phyloP scores from a whole-genome alignment of 441 rosid species.

The Raphanus hybrid region DNA sequence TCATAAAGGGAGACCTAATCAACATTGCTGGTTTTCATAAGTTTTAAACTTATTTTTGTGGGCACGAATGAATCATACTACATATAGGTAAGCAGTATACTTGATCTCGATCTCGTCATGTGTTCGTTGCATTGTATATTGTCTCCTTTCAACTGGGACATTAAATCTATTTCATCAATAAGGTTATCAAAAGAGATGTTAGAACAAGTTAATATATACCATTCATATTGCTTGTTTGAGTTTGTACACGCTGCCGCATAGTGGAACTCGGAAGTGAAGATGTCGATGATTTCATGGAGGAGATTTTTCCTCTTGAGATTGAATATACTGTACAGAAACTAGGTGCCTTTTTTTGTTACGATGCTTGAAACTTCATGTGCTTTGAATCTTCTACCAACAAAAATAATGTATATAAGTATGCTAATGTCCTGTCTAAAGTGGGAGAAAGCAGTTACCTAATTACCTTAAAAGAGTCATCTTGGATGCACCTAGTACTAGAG shows the following conservation, averaged over 20 bases:
- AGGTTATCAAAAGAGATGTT: not conserved
- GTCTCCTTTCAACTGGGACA: conserved; percentile 39
- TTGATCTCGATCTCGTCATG: conserved; percentile 58
- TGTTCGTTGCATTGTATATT: conserved; percentile 22
- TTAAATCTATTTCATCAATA: not conserved
- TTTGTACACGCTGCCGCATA: conserved; percentile 9
- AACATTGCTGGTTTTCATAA: conserved; percentile 3
- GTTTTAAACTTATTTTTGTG: not conserved
- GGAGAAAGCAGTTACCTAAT: no score
- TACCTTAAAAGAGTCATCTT: conserved; percentile 56
- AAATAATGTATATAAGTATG: no score
- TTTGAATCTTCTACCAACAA: conserved; percentile 50
- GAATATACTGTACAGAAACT: conserved; percentile 76
- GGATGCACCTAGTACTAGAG: conserved; percentile 68
- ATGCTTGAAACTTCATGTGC: conserved; percentile 58
- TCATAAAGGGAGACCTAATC: conserved; percentile 65
- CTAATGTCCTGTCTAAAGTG: no score
- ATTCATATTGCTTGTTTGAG: conserved; percentile 25
- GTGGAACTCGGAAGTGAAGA: conserved; percentile 43
- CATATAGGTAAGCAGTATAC: conserved; percentile 43
- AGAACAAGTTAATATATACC: conserved; percentile 12
- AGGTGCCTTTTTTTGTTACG: conserved; percentile 65
- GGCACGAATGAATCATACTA: conserved; percentile 10
- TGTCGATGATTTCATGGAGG: conserved; percentile 62
- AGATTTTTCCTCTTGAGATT: conserved; percentile 72